A percentile compares a stretch with the other conserved stretches of the same genome.
Evolutionary conservation across 2,329 filamentous ascomycete species (phyloP).

Genomic region (Ophiostoma sp.): DNA sequence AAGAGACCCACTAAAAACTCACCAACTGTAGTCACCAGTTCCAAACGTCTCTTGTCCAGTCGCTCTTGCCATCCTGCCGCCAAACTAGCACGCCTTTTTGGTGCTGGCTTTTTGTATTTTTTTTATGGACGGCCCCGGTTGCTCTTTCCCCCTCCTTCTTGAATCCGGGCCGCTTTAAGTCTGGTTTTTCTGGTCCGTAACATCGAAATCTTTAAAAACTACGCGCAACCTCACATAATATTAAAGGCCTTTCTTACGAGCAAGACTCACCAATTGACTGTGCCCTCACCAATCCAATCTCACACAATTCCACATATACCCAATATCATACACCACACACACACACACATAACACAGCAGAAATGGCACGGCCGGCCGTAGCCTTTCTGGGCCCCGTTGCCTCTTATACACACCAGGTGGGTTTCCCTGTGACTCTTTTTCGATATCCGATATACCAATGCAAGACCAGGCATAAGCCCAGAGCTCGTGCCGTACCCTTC

Average conservation of each 20-base stretch:
- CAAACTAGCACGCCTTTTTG: not conserved
- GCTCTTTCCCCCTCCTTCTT: not conserved
- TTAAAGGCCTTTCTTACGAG: not conserved
- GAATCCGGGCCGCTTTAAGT: not conserved
- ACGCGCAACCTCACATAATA: not conserved
- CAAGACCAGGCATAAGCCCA: not conserved
- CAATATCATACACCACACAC: not conserved
- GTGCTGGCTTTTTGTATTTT: not conserved
- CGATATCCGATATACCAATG: not conserved
- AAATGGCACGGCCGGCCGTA: slow-evolving; percentile 27
- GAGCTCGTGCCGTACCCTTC: not conserved
- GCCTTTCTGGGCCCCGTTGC: slow-evolving; percentile 35
- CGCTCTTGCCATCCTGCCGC: too few species aligned
- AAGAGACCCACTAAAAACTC: not conserved
- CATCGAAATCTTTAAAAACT: not conserved
- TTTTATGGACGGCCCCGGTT: not conserved
- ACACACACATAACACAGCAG: not conserved
- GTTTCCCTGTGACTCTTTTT: slow-evolving; percentile 9
- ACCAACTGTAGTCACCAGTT: not conserved
- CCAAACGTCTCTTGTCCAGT: not conserved
- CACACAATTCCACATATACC: not conserved
- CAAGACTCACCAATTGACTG: not conserved
- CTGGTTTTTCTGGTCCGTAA: not conserved
- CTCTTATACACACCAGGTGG: slow-evolving; percentile 36
- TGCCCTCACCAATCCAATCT: not conserved